Percentiles rank a stretch among this genome's conserved stretches.
phyloP scores from a whole-genome alignment of 805 yeast species.

The Scheffersomyces stipitis region DNA sequence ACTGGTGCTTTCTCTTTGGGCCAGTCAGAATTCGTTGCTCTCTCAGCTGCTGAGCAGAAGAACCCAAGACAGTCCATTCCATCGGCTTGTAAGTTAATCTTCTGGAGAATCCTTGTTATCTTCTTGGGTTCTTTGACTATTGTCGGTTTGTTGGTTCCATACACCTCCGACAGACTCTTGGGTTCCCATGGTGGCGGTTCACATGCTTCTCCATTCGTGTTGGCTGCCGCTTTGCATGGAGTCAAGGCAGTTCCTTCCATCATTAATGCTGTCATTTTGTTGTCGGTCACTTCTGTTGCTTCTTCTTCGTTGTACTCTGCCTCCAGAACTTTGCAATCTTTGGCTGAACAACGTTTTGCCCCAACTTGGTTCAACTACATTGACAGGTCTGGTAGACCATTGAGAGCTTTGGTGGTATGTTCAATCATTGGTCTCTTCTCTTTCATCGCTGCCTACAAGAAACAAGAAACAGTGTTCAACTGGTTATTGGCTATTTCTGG shows the following conservation, averaged over 20 bases:
- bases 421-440: conserved; percentile 37
- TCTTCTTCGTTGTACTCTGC: conserved; percentile 43
- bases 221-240: conserved; percentile 42
- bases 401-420: conserved; percentile 34
- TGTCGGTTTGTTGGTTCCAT: conserved; percentile 30
- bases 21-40: conserved; percentile 40
- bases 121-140: conserved; percentile 40
- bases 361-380: conserved; percentile 39
- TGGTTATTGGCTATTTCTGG: conserved; percentile 46
- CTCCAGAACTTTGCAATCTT: conserved; percentile 42
- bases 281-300: conserved; percentile 44
- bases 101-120: conserved; percentile 37
- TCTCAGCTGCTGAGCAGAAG: conserved; percentile 38
- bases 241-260: conserved; percentile 40
- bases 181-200: conserved; percentile 28
- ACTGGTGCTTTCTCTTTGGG: conserved; percentile 44
- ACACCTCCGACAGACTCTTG: conserved; percentile 22
- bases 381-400: conserved; percentile 43
- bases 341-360: conserved; percentile 43
- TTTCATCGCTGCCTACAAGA: conserved; percentile 41
- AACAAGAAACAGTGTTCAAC: conserved; percentile 38
- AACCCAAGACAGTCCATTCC: conserved; percentile 42
- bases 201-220: conserved; percentile 43
- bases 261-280: conserved; percentile 41
- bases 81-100: conserved; percentile 40